Conservation (phyloP, 2,329 filamentous ascomycete genomes). For the Paracamarosporium sp. region DNA sequence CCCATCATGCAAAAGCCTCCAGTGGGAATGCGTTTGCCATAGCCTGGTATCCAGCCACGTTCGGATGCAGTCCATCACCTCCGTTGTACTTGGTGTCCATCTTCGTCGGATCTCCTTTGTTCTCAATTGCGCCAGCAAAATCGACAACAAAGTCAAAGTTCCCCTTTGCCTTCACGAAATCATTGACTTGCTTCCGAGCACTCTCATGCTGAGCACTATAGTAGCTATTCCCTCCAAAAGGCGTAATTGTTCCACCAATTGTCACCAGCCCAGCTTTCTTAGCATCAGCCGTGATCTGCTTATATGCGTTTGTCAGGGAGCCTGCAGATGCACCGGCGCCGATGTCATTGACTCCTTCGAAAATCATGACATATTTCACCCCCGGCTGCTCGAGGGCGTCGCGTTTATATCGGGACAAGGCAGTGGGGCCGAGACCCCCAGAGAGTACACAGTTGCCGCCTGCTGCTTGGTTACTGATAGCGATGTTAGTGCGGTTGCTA, state of each 20-base stretch:
- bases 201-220: constrained; percentile 64
- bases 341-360: constrained; percentile 74
- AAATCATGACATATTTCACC: constrained; percentile 68
- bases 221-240: constrained; percentile 59
- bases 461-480: constrained; percentile 69
- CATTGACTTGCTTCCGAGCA: constrained; percentile 63
- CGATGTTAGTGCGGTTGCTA: constrained; percentile 55
- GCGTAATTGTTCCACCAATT: constrained; percentile 69
- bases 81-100: constrained; percentile 61
- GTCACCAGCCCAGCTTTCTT: constrained; percentile 60
- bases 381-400: constrained; percentile 67
- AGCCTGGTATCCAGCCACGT: constrained; percentile 63
- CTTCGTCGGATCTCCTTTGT: constrained; percentile 54
- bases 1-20: constrained; percentile 52
- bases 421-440: constrained; percentile 68
- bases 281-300: constrained; percentile 61
- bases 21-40: constrained; percentile 65
- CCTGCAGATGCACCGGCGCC: constrained; percentile 30
- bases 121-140: constrained; percentile 63
- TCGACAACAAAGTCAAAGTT: constrained; percentile 66
- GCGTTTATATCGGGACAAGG: constrained; percentile 68
- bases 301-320: constrained; percentile 55
- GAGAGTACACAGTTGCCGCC: constrained; percentile 71
- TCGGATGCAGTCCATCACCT: constrained; percentile 70
- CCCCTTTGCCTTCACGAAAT: constrained; percentile 61